Conservation (phyloP, 805 yeast species). For the Blastobotrys peoriensis region DNA sequence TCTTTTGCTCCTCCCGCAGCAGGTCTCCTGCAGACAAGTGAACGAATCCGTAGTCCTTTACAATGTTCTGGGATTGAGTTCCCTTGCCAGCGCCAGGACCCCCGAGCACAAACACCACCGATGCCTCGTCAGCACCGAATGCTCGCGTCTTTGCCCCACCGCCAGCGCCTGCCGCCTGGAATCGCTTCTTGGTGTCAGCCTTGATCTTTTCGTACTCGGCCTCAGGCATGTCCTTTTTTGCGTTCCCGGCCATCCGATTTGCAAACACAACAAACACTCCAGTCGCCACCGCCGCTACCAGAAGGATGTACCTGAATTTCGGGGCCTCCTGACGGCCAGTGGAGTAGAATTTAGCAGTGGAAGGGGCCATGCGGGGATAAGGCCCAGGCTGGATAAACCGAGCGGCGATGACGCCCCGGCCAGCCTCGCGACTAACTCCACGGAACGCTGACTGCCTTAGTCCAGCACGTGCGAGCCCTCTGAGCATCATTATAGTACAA, state of each 20-base stretch:
- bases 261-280: slow-evolving; percentile 29
- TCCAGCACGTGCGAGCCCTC: too few species aligned
- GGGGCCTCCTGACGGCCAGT: slow-evolving; percentile 21
- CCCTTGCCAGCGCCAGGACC: slow-evolving; percentile 53
- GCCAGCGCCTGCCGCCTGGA: slow-evolving; percentile 3
- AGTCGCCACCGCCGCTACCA: slow-evolving; percentile 29
- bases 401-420: not conserved
- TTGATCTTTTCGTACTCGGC: slow-evolving; percentile 33
- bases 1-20: slow-evolving; percentile 74
- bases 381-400: not conserved
- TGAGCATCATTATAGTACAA: too few species aligned
- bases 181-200: slow-evolving; percentile 20
- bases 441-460: too few species aligned
- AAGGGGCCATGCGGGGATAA: not conserved
- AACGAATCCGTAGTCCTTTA: slow-evolving; percentile 62
- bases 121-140: slow-evolving; percentile 58
- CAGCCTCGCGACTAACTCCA: too few species aligned
- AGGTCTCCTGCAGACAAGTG: slow-evolving; percentile 88
- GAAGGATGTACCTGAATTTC: slow-evolving; percentile 28
- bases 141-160: slow-evolving; percentile 28
- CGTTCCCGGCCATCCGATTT: slow-evolving; percentile 25
- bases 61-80: slow-evolving; percentile 50
- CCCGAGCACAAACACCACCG: slow-evolving; percentile 80
- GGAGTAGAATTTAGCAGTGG: too few species aligned
- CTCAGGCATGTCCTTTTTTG: slow-evolving; percentile 24